phyloP scores from a whole-genome alignment of 2,329 filamentous ascomycete genomes.

The Herpomyces periplanetae region DNA sequence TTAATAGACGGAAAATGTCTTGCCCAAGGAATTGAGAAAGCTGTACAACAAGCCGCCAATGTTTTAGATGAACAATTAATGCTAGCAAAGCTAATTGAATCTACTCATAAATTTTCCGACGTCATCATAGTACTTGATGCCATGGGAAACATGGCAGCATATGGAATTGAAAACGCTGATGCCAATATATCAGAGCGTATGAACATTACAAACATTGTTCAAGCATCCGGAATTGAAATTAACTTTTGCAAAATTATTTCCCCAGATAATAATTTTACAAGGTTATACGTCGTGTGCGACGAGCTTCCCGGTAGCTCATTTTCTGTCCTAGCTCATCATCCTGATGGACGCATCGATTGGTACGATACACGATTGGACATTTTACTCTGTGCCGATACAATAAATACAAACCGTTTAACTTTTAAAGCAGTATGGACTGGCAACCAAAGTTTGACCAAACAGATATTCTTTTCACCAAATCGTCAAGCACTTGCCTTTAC shows the following conservation, averaged over 20 bases:
- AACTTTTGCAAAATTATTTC: constrained; percentile 7
- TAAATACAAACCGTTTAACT: constrained; percentile 16
- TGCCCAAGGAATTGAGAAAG: constrained; percentile 30
- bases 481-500: constrained; percentile 43
- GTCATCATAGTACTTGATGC: constrained; percentile 53
- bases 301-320: constrained; percentile 18
- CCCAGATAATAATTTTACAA: constrained; percentile 16
- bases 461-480: constrained; percentile 49
- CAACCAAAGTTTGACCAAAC: constrained; percentile 38
- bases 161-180: constrained; percentile 59
- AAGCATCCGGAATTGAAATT: constrained; percentile 19
- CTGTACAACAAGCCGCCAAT: constrained; percentile 20
- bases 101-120: constrained; percentile 52
- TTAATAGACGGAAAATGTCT: constrained; percentile 52
- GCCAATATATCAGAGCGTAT: constrained; percentile 21
- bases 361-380: constrained; percentile 38
- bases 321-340: constrained; percentile 37
- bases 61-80: constrained; percentile 24
- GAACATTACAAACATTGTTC: constrained; percentile 49
- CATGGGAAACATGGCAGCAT: constrained; percentile 53
- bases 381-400: constrained; percentile 32
- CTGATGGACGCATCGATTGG: constrained; percentile 47
- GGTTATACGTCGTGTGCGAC: constrained; percentile 32
- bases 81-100: constrained; percentile 43
- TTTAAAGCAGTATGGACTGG: constrained; percentile 37